Evolutionary conservation across 345 rosid species (phyloP), one percentile per base, ranked within the genome.

Genomic region (Brassica cretica): DNA sequence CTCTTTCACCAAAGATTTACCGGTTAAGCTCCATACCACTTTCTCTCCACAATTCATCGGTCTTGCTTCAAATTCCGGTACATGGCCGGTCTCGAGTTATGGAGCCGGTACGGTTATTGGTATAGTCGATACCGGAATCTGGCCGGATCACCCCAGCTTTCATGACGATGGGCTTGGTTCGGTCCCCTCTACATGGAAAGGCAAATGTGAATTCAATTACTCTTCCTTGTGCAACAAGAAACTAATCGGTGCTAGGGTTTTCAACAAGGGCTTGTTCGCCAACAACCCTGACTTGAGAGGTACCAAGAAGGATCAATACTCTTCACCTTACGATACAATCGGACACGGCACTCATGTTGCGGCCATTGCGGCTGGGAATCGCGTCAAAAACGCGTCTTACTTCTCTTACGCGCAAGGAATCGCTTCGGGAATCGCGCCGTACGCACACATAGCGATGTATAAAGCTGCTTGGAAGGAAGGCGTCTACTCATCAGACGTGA

Each of bases 341-440:
- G 88, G 89, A 16, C 91, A 88, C 10, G 91, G 91, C 16, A 88
- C 89, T n/a, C 87, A 86, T 71, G 83, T 84, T 5, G 83, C 87
- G 1, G 82, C 82, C 39, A 86, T 81, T 2, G 91, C 89, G 21
- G 89, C 87, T 39, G 88, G 88, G 1, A 76, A 82, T n/a, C 39
- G 15, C 27, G 85, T 83, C 14, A 70, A 64, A 2, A 72, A 78
- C 64, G 89, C 86, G 1, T 84, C 84, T 74, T 75, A 77, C 62
- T 76, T 81, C 58, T 87, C 86, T 11, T 82, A 82, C 35, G 89
- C 87, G 0, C 72, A 74, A 55, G 89, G 89, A 16, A 84, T 72
- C 7, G 91, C 87, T 1, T 78, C 85, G 27, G 88, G 88, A 16
- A 72, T 82, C 64, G 91, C 89, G 5, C 81, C 85, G 0, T 33